phyloP scores from a whole-genome alignment of 805 yeast genomes.

The Candida michaelii region DNA sequence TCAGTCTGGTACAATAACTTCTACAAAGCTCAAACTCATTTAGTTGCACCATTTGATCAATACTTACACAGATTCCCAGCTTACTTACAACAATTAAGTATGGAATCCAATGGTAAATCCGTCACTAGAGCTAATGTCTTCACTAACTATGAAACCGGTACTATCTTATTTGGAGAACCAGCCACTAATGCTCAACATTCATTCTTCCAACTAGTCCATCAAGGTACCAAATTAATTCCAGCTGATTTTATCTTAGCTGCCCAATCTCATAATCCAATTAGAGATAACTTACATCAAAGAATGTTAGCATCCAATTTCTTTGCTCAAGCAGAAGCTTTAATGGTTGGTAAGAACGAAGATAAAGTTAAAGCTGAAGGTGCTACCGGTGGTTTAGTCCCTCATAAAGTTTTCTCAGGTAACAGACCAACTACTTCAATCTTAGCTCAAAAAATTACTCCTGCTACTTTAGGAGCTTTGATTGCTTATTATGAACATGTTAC shows the following conservation, averaged over 20 bases:
- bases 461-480: constrained; percentile 91
- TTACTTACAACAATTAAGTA: constrained; percentile 94
- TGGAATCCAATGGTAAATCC: constrained; percentile 99
- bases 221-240: constrained; percentile 97
- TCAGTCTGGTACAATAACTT: constrained; percentile 99
- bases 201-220: constrained; percentile 98
- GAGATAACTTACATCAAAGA: constrained; percentile 88
- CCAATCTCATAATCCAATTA: constrained; percentile 96
- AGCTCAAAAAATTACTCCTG: constrained; percentile 95
- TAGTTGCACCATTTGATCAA: constrained; percentile 98
- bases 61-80: constrained; percentile 99
- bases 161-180: constrained; percentile 96
- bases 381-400: constrained; percentile 82
- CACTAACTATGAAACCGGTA: constrained; percentile 94
- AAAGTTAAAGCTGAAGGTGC: constrained; percentile 89
- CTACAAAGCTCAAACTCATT: constrained; percentile 96
- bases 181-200: constrained; percentile 99
- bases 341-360: constrained; percentile 89
- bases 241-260: constrained; percentile 97
- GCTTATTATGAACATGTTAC: constrained; percentile 98
- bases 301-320: constrained; percentile 99
- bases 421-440: constrained; percentile 98
- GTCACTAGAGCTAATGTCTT: constrained; percentile 90
- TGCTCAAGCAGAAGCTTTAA: constrained; percentile 96
- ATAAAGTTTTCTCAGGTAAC: constrained; percentile 96